Conservation (phyloP, 2,329 filamentous ascomycete genomes). For the Tolypocladium tundrense region DNA sequence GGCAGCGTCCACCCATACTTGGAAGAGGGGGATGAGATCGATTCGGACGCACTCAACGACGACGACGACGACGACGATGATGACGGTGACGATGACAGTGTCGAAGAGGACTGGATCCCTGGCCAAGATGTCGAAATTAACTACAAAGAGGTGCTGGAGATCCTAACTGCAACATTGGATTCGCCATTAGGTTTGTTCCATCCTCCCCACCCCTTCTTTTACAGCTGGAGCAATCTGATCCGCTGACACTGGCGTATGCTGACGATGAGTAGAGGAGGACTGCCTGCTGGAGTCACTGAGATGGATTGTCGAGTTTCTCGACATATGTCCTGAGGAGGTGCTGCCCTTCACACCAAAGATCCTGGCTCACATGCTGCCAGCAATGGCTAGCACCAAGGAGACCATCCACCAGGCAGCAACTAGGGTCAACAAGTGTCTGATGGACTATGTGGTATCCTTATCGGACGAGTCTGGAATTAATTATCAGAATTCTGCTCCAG, state of each 20-base stretch:
- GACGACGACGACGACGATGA: neutral
- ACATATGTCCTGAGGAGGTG: constrained; percentile 95
- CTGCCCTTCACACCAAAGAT: constrained; percentile 89
- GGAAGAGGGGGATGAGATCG: constrained; percentile 52
- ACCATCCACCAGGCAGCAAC: constrained; percentile 80
- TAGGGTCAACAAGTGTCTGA: constrained; percentile 80
- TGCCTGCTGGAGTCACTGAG: constrained; percentile 82
- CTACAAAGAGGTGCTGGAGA: constrained; percentile 83
- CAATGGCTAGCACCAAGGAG: constrained; percentile 86
- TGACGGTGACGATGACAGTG: constrained; percentile 30
- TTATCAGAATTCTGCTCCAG: constrained; percentile 10
- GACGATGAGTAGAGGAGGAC: constrained; percentile 58
- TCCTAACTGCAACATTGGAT: constrained; percentile 80
- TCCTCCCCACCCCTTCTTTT: neutral
- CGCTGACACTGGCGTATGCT: neutral
- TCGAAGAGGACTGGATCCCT: constrained; percentile 91
- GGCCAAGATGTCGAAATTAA: constrained; percentile 95
- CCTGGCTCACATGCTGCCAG: constrained; percentile 81
- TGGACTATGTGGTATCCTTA: constrained; percentile 88
- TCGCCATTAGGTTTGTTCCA: constrained; percentile 57
- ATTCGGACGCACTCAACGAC: constrained; percentile 46
- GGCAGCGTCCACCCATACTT: constrained; percentile 47
- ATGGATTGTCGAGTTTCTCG: constrained; percentile 94
- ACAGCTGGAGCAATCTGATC: neutral
- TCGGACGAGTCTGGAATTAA: constrained; percentile 52